Base-by-base conservation (phyloP, 1,284 basidiomycete genomes). In the Trichosporon faecale region DNA sequence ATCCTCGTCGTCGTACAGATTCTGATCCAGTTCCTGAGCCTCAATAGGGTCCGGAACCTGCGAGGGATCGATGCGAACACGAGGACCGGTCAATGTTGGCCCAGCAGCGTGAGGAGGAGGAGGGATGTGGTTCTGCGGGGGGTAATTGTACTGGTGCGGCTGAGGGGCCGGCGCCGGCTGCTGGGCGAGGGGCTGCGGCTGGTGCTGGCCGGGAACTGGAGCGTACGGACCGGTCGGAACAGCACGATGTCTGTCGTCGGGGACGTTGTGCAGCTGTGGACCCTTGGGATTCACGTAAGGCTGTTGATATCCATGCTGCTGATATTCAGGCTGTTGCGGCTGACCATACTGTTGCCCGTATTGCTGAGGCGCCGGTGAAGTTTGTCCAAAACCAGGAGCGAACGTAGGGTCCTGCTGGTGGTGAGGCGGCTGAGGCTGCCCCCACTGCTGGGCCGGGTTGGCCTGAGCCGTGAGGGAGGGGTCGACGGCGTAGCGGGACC, bases 1-100 rank as follows among this genome's bases (percentile, higher is more conserved):
- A 68, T 88, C 86, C 78, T 93, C 89, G 52, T 88, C 86, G 75
- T 93, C 89, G 90, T 94, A 97, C 85, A 89, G 85, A 69, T 90
- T 88, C 76, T 92, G 89, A 86, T 98, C 96, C 23, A 88, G 85
- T 77, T 95, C 91, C 74, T 93, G 90, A 14, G 90, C 87, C 69
- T 93, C 91, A 31, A 94, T 90, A 14, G 94, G 92, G 8, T 94
- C 95, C 6, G 97, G 97, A 65, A 99, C 91, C 82, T 98, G 94
- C 74, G 87, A 88, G 3, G 92, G 91, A 80, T 98, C 93, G 77
- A 99, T 95, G 74, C 91, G 90, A 57, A 91, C 88, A 60, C 94
- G 89, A 61, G 79, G 77, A 16, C 91, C 91, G 82, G 87, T 85
- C 77, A 89, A 88, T n/a, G 86, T 82, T 33, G 88, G 85, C 0